Evolutionary conservation across 257 asterid species (phyloP).

Genomic region (Nicotiana undulata): DNA sequence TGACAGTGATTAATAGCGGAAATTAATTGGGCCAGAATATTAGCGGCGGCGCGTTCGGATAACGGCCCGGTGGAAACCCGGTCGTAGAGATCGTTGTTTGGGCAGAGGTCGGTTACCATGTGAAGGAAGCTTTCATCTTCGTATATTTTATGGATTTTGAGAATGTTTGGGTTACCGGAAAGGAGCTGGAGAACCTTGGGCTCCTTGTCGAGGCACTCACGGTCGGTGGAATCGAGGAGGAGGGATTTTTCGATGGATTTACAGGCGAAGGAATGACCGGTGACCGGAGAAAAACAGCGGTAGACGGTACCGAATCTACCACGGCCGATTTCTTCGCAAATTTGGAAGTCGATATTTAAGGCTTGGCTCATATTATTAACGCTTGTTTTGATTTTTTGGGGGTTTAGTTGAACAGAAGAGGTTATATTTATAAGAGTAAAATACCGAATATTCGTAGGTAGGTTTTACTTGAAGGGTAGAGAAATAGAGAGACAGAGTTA

Average conservation of each 20-base stretch:
- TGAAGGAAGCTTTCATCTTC: slow-evolving; percentile 55
- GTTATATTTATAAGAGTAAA: background rate
- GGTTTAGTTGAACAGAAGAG: rapidly evolving
- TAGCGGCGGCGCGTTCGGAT: slow-evolving; percentile 40
- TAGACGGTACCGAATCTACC: slow-evolving; percentile 65
- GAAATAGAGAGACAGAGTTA: background rate
- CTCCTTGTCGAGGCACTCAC: slow-evolving; percentile 49
- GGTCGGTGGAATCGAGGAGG: slow-evolving; percentile 41
- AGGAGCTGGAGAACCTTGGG: slow-evolving; percentile 48
- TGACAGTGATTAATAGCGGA: slow-evolving; percentile 46
- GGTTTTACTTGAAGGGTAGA: background rate
- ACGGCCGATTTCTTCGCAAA: slow-evolving; percentile 63
- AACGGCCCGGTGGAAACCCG: slow-evolving; percentile 38
- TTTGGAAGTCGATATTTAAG: slow-evolving; percentile 35
- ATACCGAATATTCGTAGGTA: background rate
- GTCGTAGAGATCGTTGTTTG: slow-evolving; percentile 50
- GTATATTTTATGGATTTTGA: slow-evolving; percentile 39
- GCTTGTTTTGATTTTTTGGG: background rate
- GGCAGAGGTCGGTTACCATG: slow-evolving; percentile 58
- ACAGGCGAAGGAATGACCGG: slow-evolving; percentile 34
- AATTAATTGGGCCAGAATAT: slow-evolving; percentile 28
- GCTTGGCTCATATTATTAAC: slow-evolving; percentile 26
- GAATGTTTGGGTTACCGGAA: slow-evolving; percentile 37
- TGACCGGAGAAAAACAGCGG: slow-evolving; percentile 35
- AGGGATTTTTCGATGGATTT: slow-evolving; percentile 43